Conservation (phyloP, 768 basidiomycete species). For the Xanthoconium stramineum region DNA sequence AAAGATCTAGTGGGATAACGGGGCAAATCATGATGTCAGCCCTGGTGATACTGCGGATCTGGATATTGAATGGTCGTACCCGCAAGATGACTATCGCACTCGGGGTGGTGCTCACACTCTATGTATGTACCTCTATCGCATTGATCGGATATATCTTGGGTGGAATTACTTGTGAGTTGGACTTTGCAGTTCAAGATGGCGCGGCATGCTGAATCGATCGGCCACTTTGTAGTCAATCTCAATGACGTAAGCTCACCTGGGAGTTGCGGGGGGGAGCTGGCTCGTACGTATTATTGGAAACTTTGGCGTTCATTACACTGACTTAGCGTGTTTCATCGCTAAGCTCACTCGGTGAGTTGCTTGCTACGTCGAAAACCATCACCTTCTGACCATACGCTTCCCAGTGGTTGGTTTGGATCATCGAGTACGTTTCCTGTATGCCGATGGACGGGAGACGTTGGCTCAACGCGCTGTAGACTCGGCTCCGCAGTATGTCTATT, state of each 20-base stretch:
- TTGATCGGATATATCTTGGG: not conserved
- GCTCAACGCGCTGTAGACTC: not conserved
- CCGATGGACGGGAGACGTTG: not conserved
- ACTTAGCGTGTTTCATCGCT: not conserved
- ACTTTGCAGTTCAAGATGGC: not conserved
- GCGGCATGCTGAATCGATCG: not conserved
- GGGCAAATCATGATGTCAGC: not conserved
- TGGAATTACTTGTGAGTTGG: not conserved
- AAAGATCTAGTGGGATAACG: not conserved
- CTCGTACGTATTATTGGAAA: not conserved
- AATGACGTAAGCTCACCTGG: no score
- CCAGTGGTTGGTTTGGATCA: not conserved
- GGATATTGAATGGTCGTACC: constrained; percentile 1
- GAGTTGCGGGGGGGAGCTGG: not conserved
- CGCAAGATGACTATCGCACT: not conserved
- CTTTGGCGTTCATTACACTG: not conserved
- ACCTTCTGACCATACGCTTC: not conserved
- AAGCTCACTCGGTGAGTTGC: constrained; percentile 3
- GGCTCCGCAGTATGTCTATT: not conserved
- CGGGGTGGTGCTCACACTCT: not conserved
- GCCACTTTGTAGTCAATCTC: not conserved
- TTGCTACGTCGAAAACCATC: not conserved
- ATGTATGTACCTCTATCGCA: not conserved
- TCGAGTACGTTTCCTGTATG: not conserved
- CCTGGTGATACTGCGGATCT: constrained; percentile 1